Conservation (phyloP, 208 protist species). For the Trypanosoma mega region DNA sequence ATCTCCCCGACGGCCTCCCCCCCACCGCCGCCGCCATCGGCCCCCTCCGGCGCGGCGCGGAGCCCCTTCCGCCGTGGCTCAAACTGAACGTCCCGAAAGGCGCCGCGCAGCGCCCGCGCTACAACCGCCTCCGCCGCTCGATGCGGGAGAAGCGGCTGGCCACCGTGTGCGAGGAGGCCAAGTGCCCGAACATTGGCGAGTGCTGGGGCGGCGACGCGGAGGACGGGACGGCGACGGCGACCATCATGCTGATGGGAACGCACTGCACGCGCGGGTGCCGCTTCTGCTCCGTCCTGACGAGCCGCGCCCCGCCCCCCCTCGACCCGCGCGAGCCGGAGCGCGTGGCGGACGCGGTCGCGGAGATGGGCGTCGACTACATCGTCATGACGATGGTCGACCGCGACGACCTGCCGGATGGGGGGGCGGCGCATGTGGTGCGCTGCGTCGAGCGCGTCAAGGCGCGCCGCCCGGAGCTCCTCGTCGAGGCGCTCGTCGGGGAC, state of each 20-base stretch:
- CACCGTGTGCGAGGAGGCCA: slow-evolving; percentile 94
- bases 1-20: slow-evolving; percentile 64
- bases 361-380: slow-evolving; percentile 98
- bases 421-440: slow-evolving; percentile 89
- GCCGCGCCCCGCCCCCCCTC: slow-evolving; percentile 89
- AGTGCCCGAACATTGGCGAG: slow-evolving; percentile 98
- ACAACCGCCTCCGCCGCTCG: slow-evolving; percentile 70
- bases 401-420: slow-evolving; percentile 95
- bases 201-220: slow-evolving; percentile 95
- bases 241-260: slow-evolving; percentile 98
- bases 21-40: slow-evolving; percentile 68
- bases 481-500: slow-evolving; percentile 97
- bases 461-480: slow-evolving; percentile 65
- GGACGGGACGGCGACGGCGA: slow-evolving; percentile 92
- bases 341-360: slow-evolving; percentile 89
- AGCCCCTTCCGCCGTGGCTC: slow-evolving; percentile 90
- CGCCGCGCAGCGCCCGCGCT: slow-evolving; percentile 71
- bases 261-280: slow-evolving; percentile 98
- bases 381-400: slow-evolving; percentile 98
- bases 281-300: slow-evolving; percentile 98
- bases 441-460: slow-evolving; percentile 92
- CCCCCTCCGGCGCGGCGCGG: slow-evolving; percentile 71
- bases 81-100: slow-evolving; percentile 91
- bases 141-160: slow-evolving; percentile 88
- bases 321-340: slow-evolving; percentile 95